Base-by-base conservation (phyloP, 2,329 filamentous ascomycete genomes). In the Aspergillus sp. region DNA sequence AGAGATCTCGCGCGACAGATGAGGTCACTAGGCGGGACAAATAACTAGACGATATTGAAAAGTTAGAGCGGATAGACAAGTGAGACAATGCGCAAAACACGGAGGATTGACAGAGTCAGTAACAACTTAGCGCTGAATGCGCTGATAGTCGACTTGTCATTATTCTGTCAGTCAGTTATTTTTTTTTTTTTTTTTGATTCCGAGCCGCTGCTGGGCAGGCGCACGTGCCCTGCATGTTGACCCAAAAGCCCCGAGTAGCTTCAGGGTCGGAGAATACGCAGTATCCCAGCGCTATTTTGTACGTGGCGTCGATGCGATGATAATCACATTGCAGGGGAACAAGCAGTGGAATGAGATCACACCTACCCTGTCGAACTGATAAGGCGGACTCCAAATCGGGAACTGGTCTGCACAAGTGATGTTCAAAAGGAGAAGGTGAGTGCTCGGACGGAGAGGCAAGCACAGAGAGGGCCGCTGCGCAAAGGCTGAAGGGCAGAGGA, bases 171-270 rank as follows among this genome's bases (percentile, higher is more conserved):
- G 17, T 41, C 49, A 25, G 34, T 31, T 25, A 22, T 22, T 23
- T 19, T 19, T 19, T 19, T 19, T 19, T 19, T 19, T 19, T 19
- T 19, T 19, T 31, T 47, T 19, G 41, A 19, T 45, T 46, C 30
- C 52, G 19, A 48, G 23, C 47, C 30, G 15, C 34, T 57, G 54
- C 50, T 23, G 52, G 43, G 53, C 52, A 54, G 51, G 50, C 49
- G 58, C 62, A 64, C 62, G 62, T 61, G 62, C 62, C 43, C 31
- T 46, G 25, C 5, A 13, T 1, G 9, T 49, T 50, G 43, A 51
- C 34, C 28, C 43, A 34, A 46, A 23, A 56, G 38, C 30, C 23
- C 41, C 19, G 31, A 34, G 45, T 19, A 31, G 22, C 28, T 22
- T 30, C n/a, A n/a, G 41, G 25, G 23, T n/a, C 54, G 34, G 13